Evolutionary conservation across 331 rosid genomes (phyloP).

Genomic region (Ulmus americana): DNA sequence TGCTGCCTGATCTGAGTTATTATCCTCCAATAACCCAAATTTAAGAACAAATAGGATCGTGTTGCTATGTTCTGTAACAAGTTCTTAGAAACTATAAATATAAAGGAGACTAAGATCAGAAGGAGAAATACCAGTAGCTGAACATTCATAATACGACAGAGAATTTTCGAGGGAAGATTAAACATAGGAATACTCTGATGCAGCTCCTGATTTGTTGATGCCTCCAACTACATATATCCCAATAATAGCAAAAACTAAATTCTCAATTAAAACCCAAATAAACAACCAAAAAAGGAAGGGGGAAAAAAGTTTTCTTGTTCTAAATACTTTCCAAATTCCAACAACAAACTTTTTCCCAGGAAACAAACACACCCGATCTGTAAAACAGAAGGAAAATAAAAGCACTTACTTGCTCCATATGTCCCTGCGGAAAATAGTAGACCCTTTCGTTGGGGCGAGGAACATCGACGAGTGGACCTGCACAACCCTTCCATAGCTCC

Average conservation of each 20-base stretch:
- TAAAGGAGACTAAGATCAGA: background rate
- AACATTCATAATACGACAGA: constrained; percentile 52
- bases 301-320: background rate
- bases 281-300: background rate
- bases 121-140: constrained; percentile 50
- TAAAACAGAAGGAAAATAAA: background rate
- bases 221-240: constrained; percentile 52
- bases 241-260: constrained; percentile 14
- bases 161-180: constrained; percentile 67
- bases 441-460: constrained; percentile 64
- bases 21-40: background rate
- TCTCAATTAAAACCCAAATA: constrained; percentile 7
- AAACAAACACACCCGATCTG: constrained; percentile 25
- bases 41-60: background rate
- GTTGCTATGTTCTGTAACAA: background rate
- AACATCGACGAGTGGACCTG: constrained; percentile 83
- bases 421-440: constrained; percentile 88
- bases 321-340: background rate
- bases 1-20: background rate
- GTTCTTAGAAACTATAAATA: constrained; percentile 24
- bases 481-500: constrained; percentile 87
- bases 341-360: background rate
- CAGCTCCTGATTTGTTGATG: constrained; percentile 67
- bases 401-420: constrained; percentile 73
- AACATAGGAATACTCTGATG: constrained; percentile 64